A percentile compares a stretch with the other conserved stretches of the same genome.
phyloP scores from a whole-genome alignment of 495 filamentous ascomycete genomes.

The Podospora bellae-mahoneyi region DNA sequence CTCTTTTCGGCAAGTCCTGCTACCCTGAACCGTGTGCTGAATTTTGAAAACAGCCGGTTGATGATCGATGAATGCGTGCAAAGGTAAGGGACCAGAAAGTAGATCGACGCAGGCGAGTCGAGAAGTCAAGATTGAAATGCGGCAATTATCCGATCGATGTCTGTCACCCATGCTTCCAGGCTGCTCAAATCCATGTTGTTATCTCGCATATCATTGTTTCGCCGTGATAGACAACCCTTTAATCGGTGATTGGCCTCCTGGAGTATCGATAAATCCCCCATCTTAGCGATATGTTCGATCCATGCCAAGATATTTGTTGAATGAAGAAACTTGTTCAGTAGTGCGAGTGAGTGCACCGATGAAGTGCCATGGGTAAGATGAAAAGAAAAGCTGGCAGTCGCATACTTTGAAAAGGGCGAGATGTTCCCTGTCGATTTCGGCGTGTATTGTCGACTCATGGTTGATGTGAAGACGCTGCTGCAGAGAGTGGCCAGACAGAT shows the following conservation, averaged over 20 bases:
- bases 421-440: background rate
- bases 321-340: background rate
- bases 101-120: conserved; percentile 15
- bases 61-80: conserved; percentile 17
- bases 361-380: background rate
- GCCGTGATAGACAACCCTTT: background rate
- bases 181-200: background rate
- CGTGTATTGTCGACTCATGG: background rate
- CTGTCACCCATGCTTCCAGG: conserved; percentile 5
- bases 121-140: conserved; percentile 12
- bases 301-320: background rate
- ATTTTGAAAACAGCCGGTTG: conserved; percentile 10
- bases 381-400: background rate
- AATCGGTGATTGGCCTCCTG: conserved; percentile 7
- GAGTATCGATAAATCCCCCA: conserved; percentile 4
- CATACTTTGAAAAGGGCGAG: background rate
- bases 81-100: conserved; percentile 15
- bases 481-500: conserved; percentile 8
- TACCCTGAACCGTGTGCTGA: conserved; percentile 9
- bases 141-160: conserved; percentile 9
- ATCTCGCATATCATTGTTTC: background rate
- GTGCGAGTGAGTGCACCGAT: background rate
- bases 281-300: background rate
- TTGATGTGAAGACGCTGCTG: background rate
- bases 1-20: conserved; percentile 13